Evolutionary conservation across 306 rosid species (phyloP), one percentile per base, ranked within the genome.

Genomic region (Vachellia pachyceras): DNA sequence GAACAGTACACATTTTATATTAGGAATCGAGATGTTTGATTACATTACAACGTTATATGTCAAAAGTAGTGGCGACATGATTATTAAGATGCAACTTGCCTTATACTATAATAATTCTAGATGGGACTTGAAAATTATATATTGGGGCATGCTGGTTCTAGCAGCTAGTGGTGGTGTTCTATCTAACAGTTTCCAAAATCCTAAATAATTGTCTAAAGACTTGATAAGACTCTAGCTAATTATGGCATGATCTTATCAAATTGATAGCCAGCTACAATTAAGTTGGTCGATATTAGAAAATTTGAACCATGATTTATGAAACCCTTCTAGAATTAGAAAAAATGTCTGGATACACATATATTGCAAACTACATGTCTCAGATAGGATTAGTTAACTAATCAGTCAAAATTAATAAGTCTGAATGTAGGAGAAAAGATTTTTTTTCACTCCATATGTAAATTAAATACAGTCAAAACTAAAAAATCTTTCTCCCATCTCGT

Each of bases 261-360:
- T 61, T 35, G 20, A 64, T 64, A 64, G 35, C 69, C 42, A 35
- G 69, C 69, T 6, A 14, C 20, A 60, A 11, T 14, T 49, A 13
- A 42, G 20, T 17, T 14, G 3, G 20, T 63, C 41, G 3, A 17
- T 10, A 65, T 17, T 65, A 1, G 25, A 6, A 65, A 65, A 14
- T 40, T 68, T 69, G 64, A 69, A 75, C 55, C 65, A 68, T 63
- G 45, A 65, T 45, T 14, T 18, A 37, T 45, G 20, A 13, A 76
- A 58, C 64, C 45, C 58, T 55, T 85, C 88, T 73, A 67, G 73
- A 80, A 50, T 80, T 58, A 36, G 15, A 20, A 54, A 55, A 55
- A 61, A 6, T 57, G 14, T 57, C 35, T 20, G 14, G 64, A 57
- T 22, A n/a, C n/a, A n/a, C n/a, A n/a, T 20, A 9, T 8, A 8